Evolutionary conservation across 1,284 basidiomycete species (phyloP).

Genomic region (Naganishia cerealis): DNA sequence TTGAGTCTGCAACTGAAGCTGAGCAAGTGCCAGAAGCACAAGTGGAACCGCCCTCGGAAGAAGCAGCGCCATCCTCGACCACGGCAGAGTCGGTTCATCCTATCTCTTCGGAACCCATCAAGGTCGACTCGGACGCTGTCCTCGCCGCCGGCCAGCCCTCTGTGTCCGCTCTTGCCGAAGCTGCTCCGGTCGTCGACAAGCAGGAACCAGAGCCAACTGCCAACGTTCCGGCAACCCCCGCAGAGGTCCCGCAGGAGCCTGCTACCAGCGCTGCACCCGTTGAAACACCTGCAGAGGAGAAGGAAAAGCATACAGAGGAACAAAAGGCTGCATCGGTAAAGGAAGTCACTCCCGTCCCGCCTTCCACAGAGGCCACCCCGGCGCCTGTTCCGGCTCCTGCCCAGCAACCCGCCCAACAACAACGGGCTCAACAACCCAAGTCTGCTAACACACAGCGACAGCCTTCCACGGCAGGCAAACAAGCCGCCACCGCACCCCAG

Average conservation of each 20-base stretch:
- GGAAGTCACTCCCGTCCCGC: conserved; percentile 40
- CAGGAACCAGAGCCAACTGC: not conserved
- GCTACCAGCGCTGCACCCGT: conserved; percentile 8
- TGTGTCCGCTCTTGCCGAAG: conserved; percentile 31
- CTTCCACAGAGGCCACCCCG: conserved; percentile 39
- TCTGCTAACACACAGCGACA: conserved; percentile 38
- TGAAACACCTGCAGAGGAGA: conserved; percentile 11
- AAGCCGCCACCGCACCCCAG: conserved; percentile 38
- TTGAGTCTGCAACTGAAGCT: conserved; percentile 9
- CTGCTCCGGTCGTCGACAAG: not conserved
- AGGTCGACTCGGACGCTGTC: conserved; percentile 9
- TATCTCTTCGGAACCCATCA: not conserved
- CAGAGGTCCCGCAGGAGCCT: conserved; percentile 1
- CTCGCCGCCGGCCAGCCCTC: conserved; percentile 34
- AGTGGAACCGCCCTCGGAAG: conserved; percentile 15
- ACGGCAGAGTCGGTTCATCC: not conserved
- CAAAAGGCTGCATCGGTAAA: conserved; percentile 14
- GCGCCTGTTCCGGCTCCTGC: conserved; percentile 43
- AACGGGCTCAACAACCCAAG: conserved; percentile 39
- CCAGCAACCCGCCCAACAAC: conserved; percentile 49
- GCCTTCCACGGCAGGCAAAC: conserved; percentile 38
- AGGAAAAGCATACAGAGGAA: conserved; percentile 38
- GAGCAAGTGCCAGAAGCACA: conserved; percentile 24
- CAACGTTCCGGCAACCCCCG: conserved; percentile 29
- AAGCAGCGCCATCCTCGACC: not conserved